A percentile compares a stretch with the other conserved stretches of the same genome.
These are phyloP conservation scores for Afroboletus lepidellus DNA, from an alignment of 1,284 basidiomycete species.

Conservation along the genomic window DNA sequence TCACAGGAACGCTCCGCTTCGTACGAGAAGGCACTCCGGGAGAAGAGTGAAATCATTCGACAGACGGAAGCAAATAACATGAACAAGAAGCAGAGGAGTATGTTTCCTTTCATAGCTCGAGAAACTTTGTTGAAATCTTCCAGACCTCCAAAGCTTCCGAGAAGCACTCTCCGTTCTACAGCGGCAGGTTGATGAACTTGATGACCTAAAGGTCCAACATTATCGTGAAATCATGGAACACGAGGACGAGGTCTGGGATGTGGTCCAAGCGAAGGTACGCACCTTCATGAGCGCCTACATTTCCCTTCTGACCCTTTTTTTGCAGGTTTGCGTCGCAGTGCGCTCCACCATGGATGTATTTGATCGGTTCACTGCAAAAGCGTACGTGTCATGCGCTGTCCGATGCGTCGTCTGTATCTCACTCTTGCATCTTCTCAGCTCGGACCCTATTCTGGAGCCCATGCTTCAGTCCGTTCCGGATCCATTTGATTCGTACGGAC, in stretches of 20 bases:
- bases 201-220: conserved; percentile 76
- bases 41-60: conserved; percentile 83
- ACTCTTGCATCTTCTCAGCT: conserved; percentile 44
- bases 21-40: conserved; percentile 77
- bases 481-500: conserved; percentile 90
- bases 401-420: conserved; percentile 6
- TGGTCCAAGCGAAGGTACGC: conserved; percentile 76
- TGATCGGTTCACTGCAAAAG: conserved; percentile 85
- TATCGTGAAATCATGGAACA: conserved; percentile 89
- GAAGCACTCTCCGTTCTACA: conserved; percentile 83
- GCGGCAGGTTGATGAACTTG: conserved; percentile 84
- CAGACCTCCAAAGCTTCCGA: conserved; percentile 84
- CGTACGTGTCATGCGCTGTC: conserved; percentile 48
- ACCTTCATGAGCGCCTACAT: conserved; percentile 8
- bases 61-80: conserved; percentile 89
- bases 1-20: conserved; percentile 71
- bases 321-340: conserved; percentile 67
- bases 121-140: conserved; percentile 15
- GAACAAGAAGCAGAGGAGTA: conserved; percentile 82
- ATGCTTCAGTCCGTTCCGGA: conserved; percentile 90
- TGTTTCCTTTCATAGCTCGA: conserved; percentile 28
- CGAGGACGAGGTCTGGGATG: conserved; percentile 92
- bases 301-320: conserved; percentile 15
- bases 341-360: conserved; percentile 81
- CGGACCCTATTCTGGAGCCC: conserved; percentile 87